Evolutionary conservation across 495 filamentous ascomycete genomes (phyloP).

Genomic region (Neurospora sp.): DNA sequence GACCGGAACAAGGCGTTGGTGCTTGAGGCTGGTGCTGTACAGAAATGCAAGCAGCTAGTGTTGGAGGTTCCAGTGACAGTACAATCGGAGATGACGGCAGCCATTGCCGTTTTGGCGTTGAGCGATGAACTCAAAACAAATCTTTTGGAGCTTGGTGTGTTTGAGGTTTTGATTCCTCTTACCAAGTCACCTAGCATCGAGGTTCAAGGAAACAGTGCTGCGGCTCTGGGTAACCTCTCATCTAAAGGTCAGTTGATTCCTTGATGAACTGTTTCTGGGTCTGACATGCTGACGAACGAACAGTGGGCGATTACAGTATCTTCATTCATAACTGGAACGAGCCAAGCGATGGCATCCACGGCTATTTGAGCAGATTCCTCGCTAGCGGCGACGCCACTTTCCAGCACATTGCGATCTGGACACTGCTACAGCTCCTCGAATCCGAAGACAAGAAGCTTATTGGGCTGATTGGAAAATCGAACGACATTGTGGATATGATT

Average conservation of each 20-base stretch:
- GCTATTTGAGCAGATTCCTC: constrained; percentile 86
- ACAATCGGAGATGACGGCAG: constrained; percentile 98
- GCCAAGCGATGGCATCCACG: constrained; percentile 88
- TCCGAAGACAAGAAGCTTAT: constrained; percentile 84
- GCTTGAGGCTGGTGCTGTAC: constrained; percentile 89
- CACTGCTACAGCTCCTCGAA: constrained; percentile 86
- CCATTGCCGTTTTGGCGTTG: constrained; percentile 92
- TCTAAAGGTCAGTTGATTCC: constrained; percentile 67
- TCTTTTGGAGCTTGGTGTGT: constrained; percentile 85
- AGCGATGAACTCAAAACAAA: constrained; percentile 93
- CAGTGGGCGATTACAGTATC: constrained; percentile 92
- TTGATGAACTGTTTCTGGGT: not conserved
- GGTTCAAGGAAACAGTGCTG: constrained; percentile 96
- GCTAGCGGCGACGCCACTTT: constrained; percentile 93
- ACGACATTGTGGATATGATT: constrained; percentile 84
- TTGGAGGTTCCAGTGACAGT: constrained; percentile 88
- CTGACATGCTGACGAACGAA: constrained; percentile 2
- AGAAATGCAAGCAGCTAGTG: constrained; percentile 96
- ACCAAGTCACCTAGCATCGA: constrained; percentile 94
- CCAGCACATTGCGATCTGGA: constrained; percentile 99
- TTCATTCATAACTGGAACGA: constrained; percentile 91
- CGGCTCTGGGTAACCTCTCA: constrained; percentile 87
- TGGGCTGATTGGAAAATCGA: constrained; percentile 71
- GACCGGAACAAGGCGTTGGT: constrained; percentile 96
- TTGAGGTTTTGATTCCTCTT: constrained; percentile 90